Base-by-base conservation (phyloP, 1,284 basidiomycete genomes). In the Pulchroboletus neoregius region DNA sequence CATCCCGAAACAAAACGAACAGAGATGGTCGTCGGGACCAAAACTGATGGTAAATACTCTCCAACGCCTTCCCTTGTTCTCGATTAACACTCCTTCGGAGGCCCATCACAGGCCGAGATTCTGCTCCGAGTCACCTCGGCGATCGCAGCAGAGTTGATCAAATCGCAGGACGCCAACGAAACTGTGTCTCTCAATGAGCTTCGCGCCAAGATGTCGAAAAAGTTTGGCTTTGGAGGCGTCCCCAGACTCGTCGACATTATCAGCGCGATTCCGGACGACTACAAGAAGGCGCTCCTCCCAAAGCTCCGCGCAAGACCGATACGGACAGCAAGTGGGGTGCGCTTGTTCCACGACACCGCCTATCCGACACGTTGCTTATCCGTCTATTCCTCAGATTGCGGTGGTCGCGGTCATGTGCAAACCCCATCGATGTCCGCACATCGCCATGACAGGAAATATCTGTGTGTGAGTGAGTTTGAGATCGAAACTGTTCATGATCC, bases 321-420 rank as follows among this genome's bases (percentile, higher is more conserved):
- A 44, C 76, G 96, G 56, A 98, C 94, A n/a, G 96, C 96, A 2
- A 94, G 91, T 68, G 96, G 96, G 48, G 93, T 94, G 61, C 58
- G 82, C 68, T 34, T n/a, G 24, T 33, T 31, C 16, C 28, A 24
- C 46, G 27, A 42, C 33, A 23, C 39, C 11, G 38, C 30, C 41
- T 11, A 27, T 39, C 31, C 27, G 38, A 16, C 30, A 50, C 47
- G 23, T 50, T 39, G 11, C 42, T 55, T 7, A 52, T 37, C 27
- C 13, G 39, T 16, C 22, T 13, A 3, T 24, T 16, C 8, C 31
- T 2, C 61, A 92, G 90, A 95, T 96, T 49, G 96, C 96, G 1
- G 96, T 99, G 13, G 96, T 99, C 5, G 96, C 96, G 5, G 95
- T 99, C 31, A 99, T 99, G 96, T 97, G 94, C 76, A 99, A 99